A percentile compares a stretch with the other conserved stretches of the same genome.
phyloP scores from a whole-genome alignment of 2,329 filamentous ascomycete species.

The Paraphoma chrysanthemicola region DNA sequence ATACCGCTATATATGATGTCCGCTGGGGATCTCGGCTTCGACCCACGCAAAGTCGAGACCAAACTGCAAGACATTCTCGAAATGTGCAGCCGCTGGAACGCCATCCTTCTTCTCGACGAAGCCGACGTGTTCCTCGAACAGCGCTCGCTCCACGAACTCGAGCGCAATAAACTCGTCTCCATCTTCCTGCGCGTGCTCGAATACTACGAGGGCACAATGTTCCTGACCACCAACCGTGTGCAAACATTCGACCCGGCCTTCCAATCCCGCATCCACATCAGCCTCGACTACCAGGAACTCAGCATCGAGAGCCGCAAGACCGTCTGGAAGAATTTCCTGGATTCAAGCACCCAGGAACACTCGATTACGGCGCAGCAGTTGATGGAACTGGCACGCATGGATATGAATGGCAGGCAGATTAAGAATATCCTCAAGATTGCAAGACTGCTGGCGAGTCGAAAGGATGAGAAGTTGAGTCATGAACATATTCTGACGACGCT shows the following conservation, averaged over 20 bases:
- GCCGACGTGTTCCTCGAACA: conserved; percentile 63
- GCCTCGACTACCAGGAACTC: conserved; percentile 36
- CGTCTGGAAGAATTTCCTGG: conserved; percentile 45
- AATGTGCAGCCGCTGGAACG: conserved; percentile 71
- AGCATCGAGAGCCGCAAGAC: conserved; percentile 42
- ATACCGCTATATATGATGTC: conserved; percentile 71
- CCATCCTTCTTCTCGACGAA: conserved; percentile 75
- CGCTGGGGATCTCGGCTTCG: conserved; percentile 75
- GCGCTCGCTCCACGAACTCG: conserved; percentile 47
- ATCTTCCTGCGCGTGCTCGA: conserved; percentile 45
- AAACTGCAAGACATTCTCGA: conserved; percentile 84
- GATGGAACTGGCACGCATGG: conserved; percentile 46
- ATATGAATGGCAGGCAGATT: conserved; percentile 60
- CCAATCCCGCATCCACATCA: conserved; percentile 42
- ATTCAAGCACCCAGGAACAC: conserved; percentile 33
- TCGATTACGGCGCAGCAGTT: conserved; percentile 18
- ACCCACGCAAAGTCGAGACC: conserved; percentile 63
- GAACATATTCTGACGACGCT: conserved; percentile 45
- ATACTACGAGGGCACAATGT: conserved; percentile 44
- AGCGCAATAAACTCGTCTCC: conserved; percentile 49
- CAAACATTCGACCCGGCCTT: conserved; percentile 42
- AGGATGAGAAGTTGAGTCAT: conserved; percentile 33
- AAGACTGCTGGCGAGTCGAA: conserved; percentile 31
- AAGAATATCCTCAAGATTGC: conserved; percentile 53
- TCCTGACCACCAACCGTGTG: conserved; percentile 45